Percentiles rank a stretch among this genome's conserved stretches.
These are phyloP conservation scores for Trichoderma lentiforme DNA, from an alignment of 2,329 filamentous ascomycete species.

Conservation along the genomic window DNA sequence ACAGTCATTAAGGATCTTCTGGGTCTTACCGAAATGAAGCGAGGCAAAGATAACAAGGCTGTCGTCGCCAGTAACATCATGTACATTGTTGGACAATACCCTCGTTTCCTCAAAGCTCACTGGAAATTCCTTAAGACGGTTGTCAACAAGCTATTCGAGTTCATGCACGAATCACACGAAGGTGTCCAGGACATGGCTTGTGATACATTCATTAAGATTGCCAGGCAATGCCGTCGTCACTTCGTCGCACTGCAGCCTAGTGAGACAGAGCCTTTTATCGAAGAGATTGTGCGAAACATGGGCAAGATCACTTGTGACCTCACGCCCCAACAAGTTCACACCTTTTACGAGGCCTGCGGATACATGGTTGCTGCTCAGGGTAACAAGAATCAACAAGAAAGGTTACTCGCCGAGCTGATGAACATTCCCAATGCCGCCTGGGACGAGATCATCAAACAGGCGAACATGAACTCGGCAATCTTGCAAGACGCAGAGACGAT, in stretches of 20 bases:
- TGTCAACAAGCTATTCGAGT: constrained; percentile 99
- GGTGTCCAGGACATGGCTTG: constrained; percentile 99
- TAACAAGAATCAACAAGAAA: constrained; percentile 89
- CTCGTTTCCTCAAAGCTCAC: constrained; percentile 95
- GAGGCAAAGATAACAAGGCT: constrained; percentile 98
- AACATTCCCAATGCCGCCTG: constrained; percentile 88
- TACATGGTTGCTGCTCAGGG: constrained; percentile 99
- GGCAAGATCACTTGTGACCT: constrained; percentile 94
- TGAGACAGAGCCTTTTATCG: constrained; percentile 93
- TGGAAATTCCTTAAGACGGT: constrained; percentile 99
- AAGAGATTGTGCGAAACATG: constrained; percentile 95
- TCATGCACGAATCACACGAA: constrained; percentile 99
- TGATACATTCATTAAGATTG: constrained; percentile 99
- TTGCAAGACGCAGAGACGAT: constrained; percentile 92
- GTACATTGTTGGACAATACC: constrained; percentile 99
- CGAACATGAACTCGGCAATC: constrained; percentile 78
- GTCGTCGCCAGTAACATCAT: constrained; percentile 99
- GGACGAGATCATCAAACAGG: constrained; percentile 89
- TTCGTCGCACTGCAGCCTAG: constrained; percentile 95
- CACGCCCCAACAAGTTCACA: constrained; percentile 95
- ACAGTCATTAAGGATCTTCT: constrained; percentile 98
- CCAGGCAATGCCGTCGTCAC: constrained; percentile 94
- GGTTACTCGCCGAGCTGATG: constrained; percentile 90
- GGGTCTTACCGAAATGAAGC: constrained; percentile 97
- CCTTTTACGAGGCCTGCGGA: constrained; percentile 97